Conservation (phyloP, 1,284 basidiomycete species). For the Malassezia caprae region DNA sequence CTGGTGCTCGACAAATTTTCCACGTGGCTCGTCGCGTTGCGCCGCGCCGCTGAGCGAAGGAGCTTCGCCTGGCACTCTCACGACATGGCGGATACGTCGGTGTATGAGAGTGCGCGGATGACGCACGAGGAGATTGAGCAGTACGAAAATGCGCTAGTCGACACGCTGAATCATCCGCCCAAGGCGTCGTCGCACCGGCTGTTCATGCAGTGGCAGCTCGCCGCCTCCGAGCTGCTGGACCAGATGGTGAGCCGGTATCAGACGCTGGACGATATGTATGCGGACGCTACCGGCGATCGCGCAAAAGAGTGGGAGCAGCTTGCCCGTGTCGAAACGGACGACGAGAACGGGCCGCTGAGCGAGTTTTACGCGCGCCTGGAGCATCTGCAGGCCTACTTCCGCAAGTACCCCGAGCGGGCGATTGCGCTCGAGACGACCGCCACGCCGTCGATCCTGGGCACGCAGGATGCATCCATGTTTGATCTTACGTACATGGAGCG, state of each 20-base stretch:
- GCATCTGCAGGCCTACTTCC: conserved; percentile 89
- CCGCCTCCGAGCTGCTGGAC: conserved; percentile 69
- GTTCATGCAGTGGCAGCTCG: conserved; percentile 15
- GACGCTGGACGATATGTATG: conserved; percentile 42
- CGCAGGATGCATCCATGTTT: conserved; percentile 12
- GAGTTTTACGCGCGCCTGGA: conserved; percentile 81
- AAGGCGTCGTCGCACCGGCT: conserved; percentile 11
- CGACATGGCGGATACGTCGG: conserved; percentile 57
- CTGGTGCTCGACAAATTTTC: not conserved
- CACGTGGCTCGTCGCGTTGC: not conserved
- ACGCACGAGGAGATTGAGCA: conserved; percentile 91
- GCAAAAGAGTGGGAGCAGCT: conserved; percentile 51
- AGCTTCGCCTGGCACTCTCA: not conserved
- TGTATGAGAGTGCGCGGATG: conserved; percentile 81
- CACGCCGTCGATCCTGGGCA: conserved; percentile 8
- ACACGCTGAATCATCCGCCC: conserved; percentile 50
- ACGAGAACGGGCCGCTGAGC: conserved; percentile 22
- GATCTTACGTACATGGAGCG: conserved; percentile 34
- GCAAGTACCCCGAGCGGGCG: conserved; percentile 67
- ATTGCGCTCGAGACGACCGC: conserved; percentile 19
- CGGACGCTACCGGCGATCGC: conserved; percentile 50
- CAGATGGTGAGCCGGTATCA: conserved; percentile 61
- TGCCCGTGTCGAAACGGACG: conserved; percentile 3
- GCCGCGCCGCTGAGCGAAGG: not conserved
- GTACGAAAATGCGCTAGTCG: conserved; percentile 58